These are phyloP conservation scores for Calonectria ilicicola DNA, from an alignment of 2,329 filamentous ascomycete species.

Conservation along the genomic window DNA sequence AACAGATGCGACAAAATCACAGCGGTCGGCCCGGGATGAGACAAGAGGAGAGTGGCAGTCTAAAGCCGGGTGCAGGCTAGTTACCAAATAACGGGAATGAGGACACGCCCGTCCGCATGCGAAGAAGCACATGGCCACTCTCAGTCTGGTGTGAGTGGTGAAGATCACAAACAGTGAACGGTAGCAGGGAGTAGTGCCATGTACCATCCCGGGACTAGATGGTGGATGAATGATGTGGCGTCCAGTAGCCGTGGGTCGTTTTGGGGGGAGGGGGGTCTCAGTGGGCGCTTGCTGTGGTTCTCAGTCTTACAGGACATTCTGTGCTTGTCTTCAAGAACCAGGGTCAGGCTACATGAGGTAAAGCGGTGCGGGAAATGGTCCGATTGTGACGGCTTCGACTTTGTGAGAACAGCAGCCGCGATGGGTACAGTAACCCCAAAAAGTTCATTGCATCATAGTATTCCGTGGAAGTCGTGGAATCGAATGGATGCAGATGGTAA, in stretches of 20 bases:
- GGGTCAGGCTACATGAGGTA: constrained; percentile 35
- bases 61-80: constrained; percentile 6
- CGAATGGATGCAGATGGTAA: not conserved
- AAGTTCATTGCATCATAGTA: not conserved
- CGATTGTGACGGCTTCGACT: constrained; percentile 38
- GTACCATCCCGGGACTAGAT: constrained; percentile 22
- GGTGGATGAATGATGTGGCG: constrained; percentile 36
- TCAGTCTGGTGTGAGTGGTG: constrained; percentile 28
- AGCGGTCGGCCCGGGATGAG: not conserved
- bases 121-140: constrained; percentile 33
- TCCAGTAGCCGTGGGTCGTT: constrained; percentile 33
- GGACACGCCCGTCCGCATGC: constrained; percentile 13
- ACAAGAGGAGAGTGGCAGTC: not conserved
- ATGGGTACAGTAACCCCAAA: constrained; percentile 12
- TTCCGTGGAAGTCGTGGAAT: not conserved
- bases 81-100: not conserved
- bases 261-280: constrained; percentile 4
- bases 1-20: not conserved
- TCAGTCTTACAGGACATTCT: not conserved
- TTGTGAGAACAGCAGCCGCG: constrained; percentile 20
- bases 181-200: constrained; percentile 19
- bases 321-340: not conserved
- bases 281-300: constrained; percentile 6
- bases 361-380: constrained; percentile 38
- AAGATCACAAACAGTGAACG: constrained; percentile 31